Base-by-base conservation (phyloP, 2,329 filamentous ascomycete genomes). In the Arachnomyces sp. region DNA sequence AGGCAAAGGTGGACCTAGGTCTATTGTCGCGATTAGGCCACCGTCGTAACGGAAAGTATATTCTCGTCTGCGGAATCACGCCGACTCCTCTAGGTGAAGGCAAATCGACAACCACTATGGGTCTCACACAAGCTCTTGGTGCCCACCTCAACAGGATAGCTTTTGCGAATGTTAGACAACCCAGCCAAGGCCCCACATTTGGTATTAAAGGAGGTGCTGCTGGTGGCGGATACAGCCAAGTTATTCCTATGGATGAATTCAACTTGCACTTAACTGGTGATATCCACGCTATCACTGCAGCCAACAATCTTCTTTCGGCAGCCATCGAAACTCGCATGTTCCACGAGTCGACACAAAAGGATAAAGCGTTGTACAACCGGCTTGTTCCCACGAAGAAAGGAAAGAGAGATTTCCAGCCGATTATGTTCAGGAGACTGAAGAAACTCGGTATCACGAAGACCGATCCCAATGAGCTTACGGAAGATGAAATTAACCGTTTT, bases 191-290 rank as follows among this genome's bases (percentile, higher is more conserved):
- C 3, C 92, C 92, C 41, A 98, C 92, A 0, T 98, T 98, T 62
- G 92, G 92, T 56, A 96, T 98, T 75, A 98, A 98, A 74, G 92
- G 92, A 47, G 92, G 92, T 56, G 92, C 92, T 44, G 92, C 92
- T 42, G 92, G 92, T 56, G 92, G 92, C 63, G 92, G 92, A 30
- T 98, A 96, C 77, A 95, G 87, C 63, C 92, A 98, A 65, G 92
- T 98, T 58, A 96, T 98, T 55, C 92, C 92, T 44, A 98, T 98
- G 92, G 92, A 98, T 55, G 92, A 98, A 65, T 98, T 98, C 73
- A 98, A 98, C 68, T 72, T 98, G 59, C 92, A 98, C 64, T 70
- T 98, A 56, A 98, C 92, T 40, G 92, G 92, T 55, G 92, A 98
- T 61, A 96, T 98, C 42, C 92, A 98, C 63, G 92, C 92, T 50